phyloP scores from a whole-genome alignment of 2,329 filamentous ascomycete species.

The Neonectria neomacrospora region DNA sequence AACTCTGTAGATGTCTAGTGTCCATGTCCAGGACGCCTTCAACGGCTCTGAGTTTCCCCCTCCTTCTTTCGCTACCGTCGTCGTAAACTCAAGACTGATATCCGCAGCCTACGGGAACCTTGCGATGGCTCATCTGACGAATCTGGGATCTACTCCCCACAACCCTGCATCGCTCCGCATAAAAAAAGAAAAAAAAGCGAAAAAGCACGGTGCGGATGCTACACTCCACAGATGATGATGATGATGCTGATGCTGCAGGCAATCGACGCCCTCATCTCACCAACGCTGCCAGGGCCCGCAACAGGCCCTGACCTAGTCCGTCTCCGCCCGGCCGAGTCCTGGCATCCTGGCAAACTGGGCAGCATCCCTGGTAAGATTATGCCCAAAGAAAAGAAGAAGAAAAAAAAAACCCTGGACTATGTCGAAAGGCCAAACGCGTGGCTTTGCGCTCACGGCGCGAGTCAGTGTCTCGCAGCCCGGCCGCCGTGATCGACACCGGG shows the following conservation, averaged over 20 bases:
- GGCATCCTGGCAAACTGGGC: neutral
- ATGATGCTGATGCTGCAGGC: neutral
- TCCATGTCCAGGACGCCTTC: neutral
- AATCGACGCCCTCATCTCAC: constrained; percentile 8
- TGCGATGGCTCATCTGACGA: neutral
- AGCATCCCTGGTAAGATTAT: constrained; percentile 16
- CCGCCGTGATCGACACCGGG: constrained; percentile 23
- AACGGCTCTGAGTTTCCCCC: neutral
- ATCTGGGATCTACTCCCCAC: neutral
- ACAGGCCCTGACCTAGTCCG: neutral
- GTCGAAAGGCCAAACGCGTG: constrained; percentile 11
- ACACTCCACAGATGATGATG: neutral
- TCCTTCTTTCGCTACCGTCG: neutral
- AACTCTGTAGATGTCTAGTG: neutral
- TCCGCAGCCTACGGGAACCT: neutral
- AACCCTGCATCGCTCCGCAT: neutral
- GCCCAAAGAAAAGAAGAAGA: neutral
- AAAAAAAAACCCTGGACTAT: too few species aligned
- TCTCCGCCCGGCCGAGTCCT: constrained; percentile 21
- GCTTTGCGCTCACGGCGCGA: constrained; percentile 16
- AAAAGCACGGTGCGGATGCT: neutral
- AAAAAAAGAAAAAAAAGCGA: too few species aligned
- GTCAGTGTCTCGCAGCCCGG: constrained; percentile 24
- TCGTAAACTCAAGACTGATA: neutral
- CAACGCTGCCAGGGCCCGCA: constrained; percentile 7